These are phyloP conservation scores for Daldinia vernicosa DNA, from an alignment of 495 filamentous ascomycete genomes.

Conservation along the genomic window DNA sequence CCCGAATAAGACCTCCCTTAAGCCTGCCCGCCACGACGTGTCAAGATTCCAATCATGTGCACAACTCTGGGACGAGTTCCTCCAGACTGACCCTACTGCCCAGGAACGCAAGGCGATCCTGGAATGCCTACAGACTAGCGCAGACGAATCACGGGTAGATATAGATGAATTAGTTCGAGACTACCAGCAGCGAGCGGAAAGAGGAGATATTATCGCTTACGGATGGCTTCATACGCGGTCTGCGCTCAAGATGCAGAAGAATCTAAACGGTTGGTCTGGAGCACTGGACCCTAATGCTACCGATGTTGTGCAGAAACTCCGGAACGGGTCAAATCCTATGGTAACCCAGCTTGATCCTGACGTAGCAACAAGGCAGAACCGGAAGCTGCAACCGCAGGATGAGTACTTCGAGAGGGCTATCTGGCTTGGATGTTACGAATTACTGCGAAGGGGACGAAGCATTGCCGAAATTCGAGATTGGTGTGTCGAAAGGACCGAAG, in stretches of 20 bases:
- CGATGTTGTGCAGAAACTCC: slow-evolving; percentile 63
- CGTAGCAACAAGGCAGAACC: slow-evolving; percentile 78
- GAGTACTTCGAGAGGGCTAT: slow-evolving; percentile 84
- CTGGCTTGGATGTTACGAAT: slow-evolving; percentile 89
- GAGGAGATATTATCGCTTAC: slow-evolving; percentile 73
- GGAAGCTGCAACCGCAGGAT: slow-evolving; percentile 78
- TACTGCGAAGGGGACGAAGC: slow-evolving; percentile 79
- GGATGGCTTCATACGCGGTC: slow-evolving; percentile 93
- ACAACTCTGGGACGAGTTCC: slow-evolving; percentile 56
- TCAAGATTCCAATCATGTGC: slow-evolving; percentile 49
- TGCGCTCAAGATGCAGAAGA: slow-evolving; percentile 89
- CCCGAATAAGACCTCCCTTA: slow-evolving; percentile 43
- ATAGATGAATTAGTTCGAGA: slow-evolving; percentile 79
- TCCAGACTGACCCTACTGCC: slow-evolving; percentile 58
- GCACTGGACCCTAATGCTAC: slow-evolving; percentile 67
- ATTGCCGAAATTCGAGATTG: slow-evolving; percentile 80
- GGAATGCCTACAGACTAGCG: slow-evolving; percentile 82
- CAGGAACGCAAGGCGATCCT: slow-evolving; percentile 78
- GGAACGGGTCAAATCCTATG: slow-evolving; percentile 67
- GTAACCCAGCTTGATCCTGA: slow-evolving; percentile 96
- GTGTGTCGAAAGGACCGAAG: slow-evolving; percentile 79
- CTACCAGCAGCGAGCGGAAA: slow-evolving; percentile 73
- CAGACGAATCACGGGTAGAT: slow-evolving; percentile 67
- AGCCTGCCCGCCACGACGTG: slow-evolving; percentile 42
- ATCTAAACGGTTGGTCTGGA: slow-evolving; percentile 70